A percentile compares a stretch with the other conserved stretches of the same genome.
phyloP scores from a whole-genome alignment of 2,329 filamentous ascomycete species.

The Hypoxylon sp. region DNA sequence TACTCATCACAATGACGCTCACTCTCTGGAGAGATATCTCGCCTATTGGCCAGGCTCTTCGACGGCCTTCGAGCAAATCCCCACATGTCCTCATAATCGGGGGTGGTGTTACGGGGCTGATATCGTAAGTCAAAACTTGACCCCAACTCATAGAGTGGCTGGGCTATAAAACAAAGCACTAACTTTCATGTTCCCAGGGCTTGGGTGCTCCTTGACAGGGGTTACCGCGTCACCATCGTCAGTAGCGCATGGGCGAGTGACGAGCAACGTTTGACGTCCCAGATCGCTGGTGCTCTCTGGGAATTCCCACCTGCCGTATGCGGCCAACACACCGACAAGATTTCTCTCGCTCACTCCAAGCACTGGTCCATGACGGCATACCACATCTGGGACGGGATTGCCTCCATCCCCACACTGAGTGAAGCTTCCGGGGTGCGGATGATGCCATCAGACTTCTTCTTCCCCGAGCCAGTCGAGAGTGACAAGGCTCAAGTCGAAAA shows the following conservation, averaged over 20 bases:
- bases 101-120: conserved; percentile 54
- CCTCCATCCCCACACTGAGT: conserved; percentile 53
- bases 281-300: conserved; percentile 64
- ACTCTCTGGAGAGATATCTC: conserved; percentile 55
- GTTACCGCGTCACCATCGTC: conserved; percentile 62
- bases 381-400: conserved; percentile 59
- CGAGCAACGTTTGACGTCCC: conserved; percentile 60
- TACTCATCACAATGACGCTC: conserved; percentile 48
- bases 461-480: conserved; percentile 54
- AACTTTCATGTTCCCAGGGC: conserved; percentile 46
- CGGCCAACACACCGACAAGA: conserved; percentile 60
- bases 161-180: conserved; percentile 11
- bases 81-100: conserved; percentile 54
- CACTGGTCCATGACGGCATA: conserved; percentile 61
- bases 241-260: conserved; percentile 60
- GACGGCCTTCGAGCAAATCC: conserved; percentile 48
- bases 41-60: conserved; percentile 50
- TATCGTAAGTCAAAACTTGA: conserved; percentile 47
- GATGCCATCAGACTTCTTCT: conserved; percentile 59
- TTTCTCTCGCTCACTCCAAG: conserved; percentile 59
- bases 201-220: conserved; percentile 62
- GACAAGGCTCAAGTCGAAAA: conserved; percentile 56
- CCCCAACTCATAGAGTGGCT: background rate
- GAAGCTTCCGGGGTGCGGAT: conserved; percentile 57
- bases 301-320: conserved; percentile 63